phyloP scores from a whole-genome alignment of 768 basidiomycete genomes.

The Suillus occidentalis region DNA sequence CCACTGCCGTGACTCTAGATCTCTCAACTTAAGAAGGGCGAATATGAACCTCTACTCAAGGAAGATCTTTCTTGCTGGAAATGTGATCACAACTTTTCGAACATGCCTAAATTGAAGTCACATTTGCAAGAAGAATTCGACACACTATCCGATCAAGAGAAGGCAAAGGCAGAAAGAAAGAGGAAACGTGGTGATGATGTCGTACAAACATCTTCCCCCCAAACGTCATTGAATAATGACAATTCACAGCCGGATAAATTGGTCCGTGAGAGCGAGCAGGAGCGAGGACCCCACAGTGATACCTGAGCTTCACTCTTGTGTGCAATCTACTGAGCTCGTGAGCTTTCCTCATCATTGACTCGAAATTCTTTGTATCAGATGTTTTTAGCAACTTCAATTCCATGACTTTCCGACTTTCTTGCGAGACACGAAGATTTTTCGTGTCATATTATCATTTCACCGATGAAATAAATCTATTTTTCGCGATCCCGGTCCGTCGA shows the following conservation, averaged over 20 bases:
- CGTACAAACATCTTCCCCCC: neutral
- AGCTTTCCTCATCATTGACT: neutral
- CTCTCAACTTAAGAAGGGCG: conserved; percentile 46
- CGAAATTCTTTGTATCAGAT: neutral
- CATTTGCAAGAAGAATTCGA: conserved; percentile 81
- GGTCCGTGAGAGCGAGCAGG: neutral
- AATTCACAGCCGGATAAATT: neutral
- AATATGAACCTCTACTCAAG: conserved; percentile 69
- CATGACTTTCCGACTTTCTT: neutral
- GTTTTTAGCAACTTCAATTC: neutral
- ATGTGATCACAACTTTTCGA: conserved; percentile 62
- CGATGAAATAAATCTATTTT: neutral
- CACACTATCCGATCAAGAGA: conserved; percentile 41
- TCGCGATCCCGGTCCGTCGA: neutral
- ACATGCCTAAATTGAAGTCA: conserved; percentile 70
- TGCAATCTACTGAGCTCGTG: neutral
- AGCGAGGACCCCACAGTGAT: neutral
- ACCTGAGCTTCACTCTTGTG: neutral
- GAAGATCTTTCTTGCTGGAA: conserved; percentile 67
- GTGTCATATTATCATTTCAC: neutral
- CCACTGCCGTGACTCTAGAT: conserved; percentile 41
- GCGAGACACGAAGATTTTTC: neutral
- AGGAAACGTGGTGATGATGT: conserved; percentile 35
- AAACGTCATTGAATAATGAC: neutral
- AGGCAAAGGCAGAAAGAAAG: conserved; percentile 41